Conservation (phyloP, 1,139 yeast genomes). For the Taiozyma onychis region DNA sequence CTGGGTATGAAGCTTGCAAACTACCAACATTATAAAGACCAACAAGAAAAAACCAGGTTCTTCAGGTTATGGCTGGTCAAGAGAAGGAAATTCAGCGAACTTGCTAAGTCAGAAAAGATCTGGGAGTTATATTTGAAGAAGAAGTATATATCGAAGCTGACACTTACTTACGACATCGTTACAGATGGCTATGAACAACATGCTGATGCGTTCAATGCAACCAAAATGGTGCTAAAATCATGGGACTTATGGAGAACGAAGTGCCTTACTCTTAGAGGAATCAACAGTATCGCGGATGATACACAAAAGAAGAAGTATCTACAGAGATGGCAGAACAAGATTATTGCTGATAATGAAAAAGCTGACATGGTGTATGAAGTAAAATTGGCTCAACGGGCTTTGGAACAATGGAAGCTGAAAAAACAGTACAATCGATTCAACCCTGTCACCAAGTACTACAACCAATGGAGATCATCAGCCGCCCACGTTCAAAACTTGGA, state of each 20-base stretch:
- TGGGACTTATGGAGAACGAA: conserved; percentile 18
- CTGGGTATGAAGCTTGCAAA: conserved; percentile 21
- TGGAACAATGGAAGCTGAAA: conserved; percentile 16
- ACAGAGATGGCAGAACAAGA: conserved; percentile 13
- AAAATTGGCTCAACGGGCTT: conserved; percentile 1
- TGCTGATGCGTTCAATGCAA: conserved; percentile 13
- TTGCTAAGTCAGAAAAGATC: conserved; percentile 10
- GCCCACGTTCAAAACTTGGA: conserved; percentile 2
- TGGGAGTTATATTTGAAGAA: conserved; percentile 14
- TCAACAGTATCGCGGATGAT: conserved; percentile 32
- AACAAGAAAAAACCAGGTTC: neutral
- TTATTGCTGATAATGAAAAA: neutral
- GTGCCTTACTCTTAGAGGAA: conserved; percentile 11
- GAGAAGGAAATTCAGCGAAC: conserved; percentile 11
- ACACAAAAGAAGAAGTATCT: conserved; percentile 23
- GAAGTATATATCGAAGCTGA: conserved; percentile 12
- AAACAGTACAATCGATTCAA: neutral
- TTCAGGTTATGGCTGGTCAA: conserved; percentile 17
- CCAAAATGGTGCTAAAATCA: conserved; percentile 9
- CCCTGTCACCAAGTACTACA: neutral
- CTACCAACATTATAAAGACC: conserved; percentile 12
- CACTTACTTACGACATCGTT: conserved; percentile 8
- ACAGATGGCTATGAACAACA: conserved; percentile 16
- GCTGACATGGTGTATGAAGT: conserved; percentile 6
- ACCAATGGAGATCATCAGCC: conserved; percentile 8